phyloP scores from a whole-genome alignment of 176 grass and related monocot species.

The Zea mays region Zm-B73-REFERENCE-NAM-5.0 NC_050097.1:173298501-173299000 shows the following conservation, averaged over 20 bases:
- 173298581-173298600: too few relatives aligned
- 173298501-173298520: background rate
- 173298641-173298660: slow-evolving; percentile 79
- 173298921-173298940: slow-evolving; percentile 1
- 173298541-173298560: background rate
- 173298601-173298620: slow-evolving; percentile 60
- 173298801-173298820: background rate
- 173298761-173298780: background rate
- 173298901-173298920: slow-evolving; percentile 22
- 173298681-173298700: background rate
- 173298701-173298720: background rate
- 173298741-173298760: slow-evolving; percentile 15
- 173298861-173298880: slow-evolving; percentile 18
- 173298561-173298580: background rate
- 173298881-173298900: slow-evolving; percentile 23
- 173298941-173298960: too few relatives aligned
- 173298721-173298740: slow-evolving; percentile 25
- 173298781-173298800: background rate
- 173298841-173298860: slow-evolving; percentile 41
- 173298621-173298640: slow-evolving; percentile 75
- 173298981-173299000: slow-evolving; percentile 31
- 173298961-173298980: background rate
- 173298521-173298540: background rate
- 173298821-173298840: background rate
- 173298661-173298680: slow-evolving; percentile 47